Evolutionary conservation across 257 asterid genomes (phyloP).

Genomic region (Ehretia macrophylla): DNA sequence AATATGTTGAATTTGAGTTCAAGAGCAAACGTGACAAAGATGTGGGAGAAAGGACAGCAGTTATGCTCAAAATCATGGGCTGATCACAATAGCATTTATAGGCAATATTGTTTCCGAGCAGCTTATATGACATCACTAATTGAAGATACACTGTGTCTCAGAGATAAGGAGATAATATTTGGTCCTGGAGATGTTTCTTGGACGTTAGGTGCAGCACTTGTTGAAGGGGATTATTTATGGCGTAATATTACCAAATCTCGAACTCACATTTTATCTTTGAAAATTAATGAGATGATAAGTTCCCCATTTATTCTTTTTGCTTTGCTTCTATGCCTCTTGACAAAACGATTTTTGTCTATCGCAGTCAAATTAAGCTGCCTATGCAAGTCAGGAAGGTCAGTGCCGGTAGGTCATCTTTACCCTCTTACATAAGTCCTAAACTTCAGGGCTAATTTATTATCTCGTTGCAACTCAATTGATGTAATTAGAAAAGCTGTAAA

Average conservation of each 20-base stretch:
- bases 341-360: slow-evolving; percentile 45
- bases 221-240: slow-evolving; percentile 64
- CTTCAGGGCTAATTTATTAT: slow-evolving; percentile 6
- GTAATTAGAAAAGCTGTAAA: background rate
- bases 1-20: slow-evolving; percentile 48
- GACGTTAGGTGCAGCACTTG: slow-evolving; percentile 75
- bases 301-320: slow-evolving; percentile 44
- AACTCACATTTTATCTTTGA: slow-evolving; percentile 18
- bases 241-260: slow-evolving; percentile 19
- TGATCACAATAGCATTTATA: slow-evolving; percentile 25
- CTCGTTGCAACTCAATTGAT: background rate
- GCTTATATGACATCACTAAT: slow-evolving; percentile 63
- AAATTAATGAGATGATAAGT: slow-evolving; percentile 23
- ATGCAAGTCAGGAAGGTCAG: slow-evolving; percentile 45
- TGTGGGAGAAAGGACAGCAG: slow-evolving; percentile 48
- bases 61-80: slow-evolving; percentile 43
- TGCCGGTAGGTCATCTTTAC: slow-evolving; percentile 38
- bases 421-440: slow-evolving; percentile 41
- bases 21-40: slow-evolving; percentile 41
- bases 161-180: slow-evolving; percentile 48
- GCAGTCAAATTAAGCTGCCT: slow-evolving; percentile 57
- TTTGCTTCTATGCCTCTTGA: slow-evolving; percentile 37
- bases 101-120: slow-evolving; percentile 52
- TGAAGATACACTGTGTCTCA: slow-evolving; percentile 61
- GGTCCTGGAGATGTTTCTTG: slow-evolving; percentile 81